Conservation (phyloP, 805 yeast genomes). For the Candida insectorum region DNA sequence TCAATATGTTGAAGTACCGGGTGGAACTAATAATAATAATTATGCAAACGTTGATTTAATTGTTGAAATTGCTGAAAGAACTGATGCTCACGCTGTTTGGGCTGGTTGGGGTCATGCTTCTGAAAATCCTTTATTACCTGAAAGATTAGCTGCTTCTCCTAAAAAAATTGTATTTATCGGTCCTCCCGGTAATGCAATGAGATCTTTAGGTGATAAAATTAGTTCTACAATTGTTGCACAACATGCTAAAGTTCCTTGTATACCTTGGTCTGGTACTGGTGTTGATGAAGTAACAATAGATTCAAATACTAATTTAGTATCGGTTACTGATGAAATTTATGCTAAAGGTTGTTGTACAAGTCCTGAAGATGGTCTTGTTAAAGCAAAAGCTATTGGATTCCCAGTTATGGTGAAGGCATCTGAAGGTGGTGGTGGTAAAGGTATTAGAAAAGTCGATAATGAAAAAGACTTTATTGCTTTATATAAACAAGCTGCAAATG, state of each 20-base stretch:
- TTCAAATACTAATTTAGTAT: conserved; percentile 68
- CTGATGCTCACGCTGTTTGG: conserved; percentile 98
- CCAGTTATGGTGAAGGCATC: conserved; percentile 99
- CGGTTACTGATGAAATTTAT: conserved; percentile 82
- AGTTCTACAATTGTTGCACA: conserved; percentile 98
- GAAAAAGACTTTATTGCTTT: conserved; percentile 74
- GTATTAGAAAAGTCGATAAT: conserved; percentile 91
- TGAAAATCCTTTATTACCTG: conserved; percentile 96
- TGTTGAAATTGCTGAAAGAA: conserved; percentile 96
- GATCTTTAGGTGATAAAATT: conserved; percentile 98
- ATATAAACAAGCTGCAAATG: conserved; percentile 93
- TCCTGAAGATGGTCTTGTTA: conserved; percentile 84
- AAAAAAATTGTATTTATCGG: conserved; percentile 92
- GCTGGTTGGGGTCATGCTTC: conserved; percentile 99
- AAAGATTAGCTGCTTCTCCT: conserved; percentile 87
- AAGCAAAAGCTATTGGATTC: conserved; percentile 87
- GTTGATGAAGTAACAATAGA: conserved; percentile 79
- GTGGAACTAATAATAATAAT: conserved; percentile 98
- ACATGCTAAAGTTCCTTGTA: conserved; percentile 97
- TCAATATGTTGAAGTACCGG: conserved; percentile 97
- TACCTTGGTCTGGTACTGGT: conserved; percentile 99
- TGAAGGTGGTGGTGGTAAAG: conserved; percentile 99
- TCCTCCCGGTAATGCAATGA: conserved; percentile 99
- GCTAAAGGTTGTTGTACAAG: conserved; percentile 81
- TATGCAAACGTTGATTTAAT: conserved; percentile 97